These are phyloP conservation scores for Claviceps quebecensis DNA, from an alignment of 2,329 filamentous ascomycete species.

Conservation along the genomic window DNA sequence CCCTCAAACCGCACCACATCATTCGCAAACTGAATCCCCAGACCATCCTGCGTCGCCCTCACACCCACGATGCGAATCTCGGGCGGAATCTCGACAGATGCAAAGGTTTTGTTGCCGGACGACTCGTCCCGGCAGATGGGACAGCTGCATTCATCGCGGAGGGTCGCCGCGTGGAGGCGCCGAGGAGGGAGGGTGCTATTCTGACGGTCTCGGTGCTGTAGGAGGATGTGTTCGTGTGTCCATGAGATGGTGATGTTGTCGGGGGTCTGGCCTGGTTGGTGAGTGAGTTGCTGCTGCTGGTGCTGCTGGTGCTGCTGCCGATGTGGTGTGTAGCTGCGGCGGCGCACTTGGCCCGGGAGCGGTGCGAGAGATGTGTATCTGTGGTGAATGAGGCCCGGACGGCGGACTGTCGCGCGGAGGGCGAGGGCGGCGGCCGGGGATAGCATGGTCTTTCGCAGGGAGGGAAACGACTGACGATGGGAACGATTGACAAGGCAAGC, in stretches of 20 bases:
- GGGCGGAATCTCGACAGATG: conserved; percentile 25
- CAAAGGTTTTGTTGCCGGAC: conserved; percentile 45
- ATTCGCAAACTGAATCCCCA: conserved; percentile 46
- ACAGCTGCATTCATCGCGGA: conserved; percentile 44
- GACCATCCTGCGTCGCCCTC: conserved; percentile 19
- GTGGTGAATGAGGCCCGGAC: no score
- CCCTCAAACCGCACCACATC: conserved; percentile 24
- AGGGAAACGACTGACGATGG: no score
- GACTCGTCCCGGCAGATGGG: conserved; percentile 36
- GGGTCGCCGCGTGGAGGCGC: conserved; percentile 12
- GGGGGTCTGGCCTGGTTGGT: conserved; percentile 1
- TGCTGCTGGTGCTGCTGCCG: neutral
- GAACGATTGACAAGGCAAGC: no score
- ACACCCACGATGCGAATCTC: conserved; percentile 19
- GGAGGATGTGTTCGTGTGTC: conserved; percentile 14
- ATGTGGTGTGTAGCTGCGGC: neutral
- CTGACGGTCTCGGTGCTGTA: conserved; percentile 2
- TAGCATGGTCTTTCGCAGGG: no score
- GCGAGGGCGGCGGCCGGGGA: no score
- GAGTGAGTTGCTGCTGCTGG: conserved; percentile 1
- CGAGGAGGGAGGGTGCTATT: neutral
- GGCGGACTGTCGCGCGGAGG: no score
- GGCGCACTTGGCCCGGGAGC: neutral
- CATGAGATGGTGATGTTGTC: conserved; percentile 13
- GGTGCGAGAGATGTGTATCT: neutral